Evolutionary conservation across 2,329 filamentous ascomycete genomes (phyloP).

Genomic region (Fusarium pseudonygamai): DNA sequence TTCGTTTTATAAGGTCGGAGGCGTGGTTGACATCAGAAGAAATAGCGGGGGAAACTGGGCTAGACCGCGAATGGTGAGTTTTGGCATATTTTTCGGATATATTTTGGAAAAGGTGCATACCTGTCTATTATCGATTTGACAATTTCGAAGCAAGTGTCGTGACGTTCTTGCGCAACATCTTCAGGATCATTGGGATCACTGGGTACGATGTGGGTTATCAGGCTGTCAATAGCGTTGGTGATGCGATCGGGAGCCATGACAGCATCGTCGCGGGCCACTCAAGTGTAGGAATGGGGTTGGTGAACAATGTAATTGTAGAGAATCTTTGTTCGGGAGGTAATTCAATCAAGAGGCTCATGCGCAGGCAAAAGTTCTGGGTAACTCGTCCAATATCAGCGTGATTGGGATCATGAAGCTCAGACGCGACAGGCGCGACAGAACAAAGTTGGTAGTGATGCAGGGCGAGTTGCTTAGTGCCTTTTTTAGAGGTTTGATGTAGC

Average conservation of each 20-base stretch:
- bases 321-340: neutral
- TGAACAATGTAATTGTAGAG: neutral
- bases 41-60: slow-evolving; percentile 62
- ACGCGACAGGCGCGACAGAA: slow-evolving; percentile 45
- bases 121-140: slow-evolving; percentile 62
- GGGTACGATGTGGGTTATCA: slow-evolving; percentile 79
- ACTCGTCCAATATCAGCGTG: slow-evolving; percentile 6
- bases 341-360: neutral
- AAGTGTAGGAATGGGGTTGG: neutral
- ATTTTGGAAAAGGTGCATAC: slow-evolving; percentile 45
- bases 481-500: slow-evolving; percentile 30
- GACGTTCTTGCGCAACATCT: slow-evolving; percentile 72
- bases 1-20: slow-evolving; percentile 89
- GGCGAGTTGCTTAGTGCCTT: slow-evolving; percentile 24
- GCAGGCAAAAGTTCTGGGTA: neutral
- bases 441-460: slow-evolving; percentile 31
- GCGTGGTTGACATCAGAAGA: slow-evolving; percentile 87
- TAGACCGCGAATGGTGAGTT: slow-evolving; percentile 38
- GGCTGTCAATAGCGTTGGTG: slow-evolving; percentile 79
- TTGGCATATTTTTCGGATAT: neutral
- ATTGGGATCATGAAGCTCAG: slow-evolving; percentile 13
- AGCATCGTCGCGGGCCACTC: slow-evolving; percentile 54
- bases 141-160: slow-evolving; percentile 68
- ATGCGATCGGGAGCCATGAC: slow-evolving; percentile 73
- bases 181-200: slow-evolving; percentile 72